Conservation (phyloP, 108 stramenopile species). For the Licmophora abbreviata region DNA sequence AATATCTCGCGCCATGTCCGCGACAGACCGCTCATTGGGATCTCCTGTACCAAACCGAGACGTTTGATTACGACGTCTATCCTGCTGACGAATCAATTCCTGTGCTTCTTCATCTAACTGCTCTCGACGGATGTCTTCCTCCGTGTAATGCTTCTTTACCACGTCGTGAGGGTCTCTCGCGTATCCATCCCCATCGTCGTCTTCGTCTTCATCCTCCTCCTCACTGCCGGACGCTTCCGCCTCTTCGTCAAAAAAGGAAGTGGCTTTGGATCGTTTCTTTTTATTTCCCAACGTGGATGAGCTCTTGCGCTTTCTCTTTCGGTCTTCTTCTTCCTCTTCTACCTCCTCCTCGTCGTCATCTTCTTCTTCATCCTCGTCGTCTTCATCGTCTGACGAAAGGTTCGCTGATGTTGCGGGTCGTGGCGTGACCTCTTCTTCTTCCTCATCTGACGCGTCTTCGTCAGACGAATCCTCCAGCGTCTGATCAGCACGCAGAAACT, state of each 20-base stretch:
- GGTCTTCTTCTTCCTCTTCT: constrained; percentile 26
- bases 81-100: constrained; percentile 77
- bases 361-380: constrained; percentile 52
- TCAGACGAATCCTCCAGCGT: constrained; percentile 35
- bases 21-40: constrained; percentile 42
- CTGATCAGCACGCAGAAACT: constrained; percentile 43
- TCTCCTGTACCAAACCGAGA: constrained; percentile 32
- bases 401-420: constrained; percentile 12
- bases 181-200: constrained; percentile 47
- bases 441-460: constrained; percentile 17
- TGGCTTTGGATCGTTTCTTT: constrained; percentile 48
- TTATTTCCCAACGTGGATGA: constrained; percentile 9
- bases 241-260: constrained; percentile 81
- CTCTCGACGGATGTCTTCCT: constrained; percentile 62
- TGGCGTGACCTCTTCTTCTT: constrained; percentile 1
- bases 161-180: constrained; percentile 67
- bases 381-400: constrained; percentile 30
- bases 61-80: constrained; percentile 70
- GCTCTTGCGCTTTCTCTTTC: constrained; percentile 9
- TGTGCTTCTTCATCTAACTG: constrained; percentile 82
- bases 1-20: constrained; percentile 73
- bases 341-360: constrained; percentile 61
- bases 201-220: constrained; percentile 73
- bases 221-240: constrained; percentile 75
- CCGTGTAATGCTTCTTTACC: constrained; percentile 62